Evolutionary conservation across 768 basidiomycete genomes (phyloP).

Genomic region (Nevesoporus exiguus): DNA sequence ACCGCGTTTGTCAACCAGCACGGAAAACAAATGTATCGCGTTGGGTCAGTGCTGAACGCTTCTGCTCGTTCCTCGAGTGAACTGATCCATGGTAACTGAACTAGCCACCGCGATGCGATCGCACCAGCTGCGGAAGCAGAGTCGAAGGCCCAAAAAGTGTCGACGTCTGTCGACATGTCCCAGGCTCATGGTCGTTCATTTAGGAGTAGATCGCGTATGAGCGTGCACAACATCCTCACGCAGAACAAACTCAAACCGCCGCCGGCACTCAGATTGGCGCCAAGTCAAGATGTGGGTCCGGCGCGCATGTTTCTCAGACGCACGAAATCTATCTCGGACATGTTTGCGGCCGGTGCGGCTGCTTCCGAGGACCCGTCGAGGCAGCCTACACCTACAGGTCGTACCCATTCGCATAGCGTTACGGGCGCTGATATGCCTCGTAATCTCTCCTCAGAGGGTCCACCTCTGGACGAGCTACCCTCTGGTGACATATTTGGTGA

Average conservation of each 20-base stretch:
- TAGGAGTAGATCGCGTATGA: conserved; percentile 63
- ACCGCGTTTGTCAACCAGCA: conserved; percentile 82
- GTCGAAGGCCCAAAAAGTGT: conserved; percentile 32
- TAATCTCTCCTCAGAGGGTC: conserved; percentile 22
- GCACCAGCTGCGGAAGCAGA: conserved; percentile 61
- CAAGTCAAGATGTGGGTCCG: conserved; percentile 31
- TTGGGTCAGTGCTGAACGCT: conserved; percentile 53
- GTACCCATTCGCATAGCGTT: conserved; percentile 76
- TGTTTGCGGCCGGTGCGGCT: conserved; percentile 26
- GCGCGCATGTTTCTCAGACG: conserved; percentile 60
- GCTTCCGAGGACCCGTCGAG: conserved; percentile 32
- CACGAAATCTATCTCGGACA: conserved; percentile 71
- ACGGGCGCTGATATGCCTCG: conserved; percentile 65
- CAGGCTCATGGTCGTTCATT: conserved; percentile 34
- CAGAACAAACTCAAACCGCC: conserved; percentile 48
- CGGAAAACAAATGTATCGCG: conserved; percentile 72
- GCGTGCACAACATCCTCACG: conserved; percentile 56
- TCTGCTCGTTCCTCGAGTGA: background rate
- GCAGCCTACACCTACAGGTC: conserved; percentile 40
- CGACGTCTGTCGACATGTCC: conserved; percentile 33
- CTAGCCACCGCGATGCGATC: conserved; percentile 56
- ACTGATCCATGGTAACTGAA: background rate
- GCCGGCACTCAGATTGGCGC: conserved; percentile 19
- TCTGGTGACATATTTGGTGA: conserved; percentile 58
- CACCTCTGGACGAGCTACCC: conserved; percentile 27